Percentiles rank a stretch among this genome's conserved stretches.
These are phyloP conservation scores for Colletotrichum gloeosporioides DNA, from an alignment of 2,329 filamentous ascomycete species.

Conservation along the genomic window DNA sequence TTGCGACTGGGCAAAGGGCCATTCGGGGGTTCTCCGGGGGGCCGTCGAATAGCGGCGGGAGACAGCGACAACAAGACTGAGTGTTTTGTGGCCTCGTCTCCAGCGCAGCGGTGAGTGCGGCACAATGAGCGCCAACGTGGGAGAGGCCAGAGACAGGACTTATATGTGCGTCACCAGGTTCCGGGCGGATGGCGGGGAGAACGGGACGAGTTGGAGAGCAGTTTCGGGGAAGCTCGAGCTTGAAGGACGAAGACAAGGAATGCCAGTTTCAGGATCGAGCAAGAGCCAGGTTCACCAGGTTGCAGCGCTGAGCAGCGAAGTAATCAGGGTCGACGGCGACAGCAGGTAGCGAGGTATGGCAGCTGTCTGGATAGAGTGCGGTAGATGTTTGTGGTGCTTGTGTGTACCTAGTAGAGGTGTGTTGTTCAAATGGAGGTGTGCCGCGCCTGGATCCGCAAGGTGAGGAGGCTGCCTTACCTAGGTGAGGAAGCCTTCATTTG, in stretches of 20 bases:
- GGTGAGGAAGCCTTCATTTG: background rate
- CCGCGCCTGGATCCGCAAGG: background rate
- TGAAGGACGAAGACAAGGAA: constrained; percentile 5
- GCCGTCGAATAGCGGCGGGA: background rate
- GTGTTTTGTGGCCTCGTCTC: background rate
- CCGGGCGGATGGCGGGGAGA: background rate
- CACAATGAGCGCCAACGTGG: constrained; percentile 3
- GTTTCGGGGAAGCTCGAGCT: constrained; percentile 13
- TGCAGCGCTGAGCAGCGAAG: background rate
- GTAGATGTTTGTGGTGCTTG: background rate
- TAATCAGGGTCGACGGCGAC: background rate
- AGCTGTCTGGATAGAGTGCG: background rate
- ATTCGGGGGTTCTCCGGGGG: constrained; percentile 3
- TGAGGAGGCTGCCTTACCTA: background rate
- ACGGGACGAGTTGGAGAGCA: background rate
- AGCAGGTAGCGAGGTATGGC: background rate
- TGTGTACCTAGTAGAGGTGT: background rate
- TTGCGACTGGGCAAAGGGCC: constrained; percentile 4
- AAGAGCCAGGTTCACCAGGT: background rate
- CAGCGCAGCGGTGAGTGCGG: background rate
- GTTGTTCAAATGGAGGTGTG: background rate
- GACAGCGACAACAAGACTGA: background rate
- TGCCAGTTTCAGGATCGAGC: constrained; percentile 10
- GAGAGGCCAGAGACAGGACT: background rate
- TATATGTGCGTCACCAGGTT: background rate